Conservation (phyloP, 129 eudicot species). For the Arctium minus region DNA sequence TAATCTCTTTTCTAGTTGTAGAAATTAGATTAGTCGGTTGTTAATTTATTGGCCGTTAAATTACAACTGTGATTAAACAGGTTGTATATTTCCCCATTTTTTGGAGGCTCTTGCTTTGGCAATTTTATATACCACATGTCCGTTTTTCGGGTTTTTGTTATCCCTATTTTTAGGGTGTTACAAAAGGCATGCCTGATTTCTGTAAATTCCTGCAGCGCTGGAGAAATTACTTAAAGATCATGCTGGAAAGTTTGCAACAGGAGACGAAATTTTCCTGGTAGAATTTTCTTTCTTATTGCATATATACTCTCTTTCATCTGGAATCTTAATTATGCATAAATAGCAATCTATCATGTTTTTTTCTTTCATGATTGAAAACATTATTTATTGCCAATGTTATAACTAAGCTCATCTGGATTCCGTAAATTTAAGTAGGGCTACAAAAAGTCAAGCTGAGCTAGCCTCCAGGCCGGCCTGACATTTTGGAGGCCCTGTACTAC, state of each 20-base stretch:
- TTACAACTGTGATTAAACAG: no score
- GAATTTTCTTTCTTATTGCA: neutral
- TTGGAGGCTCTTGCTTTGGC: no score
- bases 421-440: no score
- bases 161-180: no score
- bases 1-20: no score
- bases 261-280: conserved; percentile 77
- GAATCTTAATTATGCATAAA: neutral
- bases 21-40: no score
- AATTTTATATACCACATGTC: no score
- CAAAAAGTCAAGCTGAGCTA: neutral
- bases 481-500: no score
- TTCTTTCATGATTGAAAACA: neutral
- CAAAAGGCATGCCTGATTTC: conserved; percentile 6
- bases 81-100: no score
- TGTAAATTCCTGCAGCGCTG: conserved; percentile 40
- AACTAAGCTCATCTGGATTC: neutral
- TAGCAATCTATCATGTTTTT: neutral
- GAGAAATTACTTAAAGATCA: conserved; percentile 54
- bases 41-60: no score
- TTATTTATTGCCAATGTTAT: neutral
- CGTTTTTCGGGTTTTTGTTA: no score
- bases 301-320: neutral
- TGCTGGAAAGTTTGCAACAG: conserved; percentile 81
- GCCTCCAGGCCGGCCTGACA: neutral